Base-by-base conservation (phyloP, 352 stramenopile species). In the Phytopythium boreale region DNA sequence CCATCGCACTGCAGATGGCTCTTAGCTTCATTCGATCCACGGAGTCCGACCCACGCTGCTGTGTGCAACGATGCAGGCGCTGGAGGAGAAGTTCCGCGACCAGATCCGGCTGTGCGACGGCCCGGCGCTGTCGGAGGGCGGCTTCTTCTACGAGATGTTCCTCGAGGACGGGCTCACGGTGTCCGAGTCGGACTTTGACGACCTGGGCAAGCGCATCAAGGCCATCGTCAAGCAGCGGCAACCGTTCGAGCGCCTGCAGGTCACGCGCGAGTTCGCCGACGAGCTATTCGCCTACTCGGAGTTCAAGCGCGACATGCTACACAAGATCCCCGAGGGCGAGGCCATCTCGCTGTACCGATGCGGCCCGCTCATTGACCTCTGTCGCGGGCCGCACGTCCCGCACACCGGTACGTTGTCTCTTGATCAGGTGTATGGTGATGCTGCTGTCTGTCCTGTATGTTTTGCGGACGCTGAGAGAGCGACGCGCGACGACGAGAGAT, bases 91-190 rank as follows among this genome's bases (percentile, higher is more conserved):
- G 68, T 99, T 98, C 78, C 90, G 96, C 49, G 92, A 92, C 56
- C 93, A 99, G 62, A 89, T 99, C 34, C 98, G 94, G 27, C 96
- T 99, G 9, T 85, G 70, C 37, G 84, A 93, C 69, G 98, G 98
- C 36, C 98, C 98, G 20, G 82, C 97, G 31, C 71, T 99, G n/a
- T 75, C 63, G 27, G 92, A 98, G 52, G 94, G 96, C 64, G 98
- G 98, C 27, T 99, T 99, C 74, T 99, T 99, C 76, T 99, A 99
- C 79, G 98, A 95, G 56, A 93, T 92, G 85, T 93, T 87, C 47
- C 62, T 95, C 9, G 60, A 81, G 36, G 75, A 91, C 61, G 71
- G 71, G 34, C 64, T 74, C 29, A 95, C 87, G 22, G 75, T 94
- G 19, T 92, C 82, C 2, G 84, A 94, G 60, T 68, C 59, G 37